These are phyloP conservation scores for Penicillium expansum DNA, from an alignment of 2,329 filamentous ascomycete genomes.

Conservation along the genomic window DNA sequence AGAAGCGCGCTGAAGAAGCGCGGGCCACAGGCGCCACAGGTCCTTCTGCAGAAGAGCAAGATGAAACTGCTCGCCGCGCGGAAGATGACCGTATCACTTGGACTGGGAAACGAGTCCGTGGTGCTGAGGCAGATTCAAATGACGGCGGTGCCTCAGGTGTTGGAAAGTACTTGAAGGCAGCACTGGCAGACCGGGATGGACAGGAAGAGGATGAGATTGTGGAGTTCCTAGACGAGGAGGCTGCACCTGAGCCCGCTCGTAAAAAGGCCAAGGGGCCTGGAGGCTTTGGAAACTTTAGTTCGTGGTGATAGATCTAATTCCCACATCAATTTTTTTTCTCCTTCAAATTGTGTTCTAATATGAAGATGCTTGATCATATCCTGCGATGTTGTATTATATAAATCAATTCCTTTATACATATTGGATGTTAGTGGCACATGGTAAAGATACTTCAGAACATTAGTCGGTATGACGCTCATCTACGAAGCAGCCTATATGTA, in stretches of 20 bases:
- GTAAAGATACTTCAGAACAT: too few species aligned
- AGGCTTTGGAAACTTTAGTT: conserved; percentile 94
- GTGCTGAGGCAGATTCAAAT: conserved; percentile 58
- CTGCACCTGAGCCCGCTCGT: conserved; percentile 64
- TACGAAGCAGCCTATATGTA: too few species aligned
- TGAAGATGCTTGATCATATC: too few species aligned
- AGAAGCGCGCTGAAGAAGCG: conserved; percentile 64
- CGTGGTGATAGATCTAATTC: conserved; percentile 61
- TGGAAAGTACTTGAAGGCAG: conserved; percentile 79
- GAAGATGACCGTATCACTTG: conserved; percentile 91
- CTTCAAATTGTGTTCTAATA: background rate
- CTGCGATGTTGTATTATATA: too few species aligned
- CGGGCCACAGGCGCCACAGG: conserved; percentile 41
- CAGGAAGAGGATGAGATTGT: conserved; percentile 58
- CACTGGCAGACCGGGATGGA: conserved; percentile 40
- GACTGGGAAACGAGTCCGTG: conserved; percentile 87
- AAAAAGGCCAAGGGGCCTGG: conserved; percentile 72
- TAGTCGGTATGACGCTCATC: too few species aligned
- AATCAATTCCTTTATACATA: too few species aligned
- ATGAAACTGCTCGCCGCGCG: conserved; percentile 38
- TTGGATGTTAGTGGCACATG: too few species aligned
- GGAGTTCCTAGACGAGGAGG: conserved; percentile 60
- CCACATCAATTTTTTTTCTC: background rate
- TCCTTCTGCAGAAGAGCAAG: conserved; percentile 21
- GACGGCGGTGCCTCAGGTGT: conserved; percentile 49